A percentile compares a stretch with the other conserved stretches of the same genome.
Conservation (phyloP, 306 rosid genomes). For the Macrotyloma uniflorum region DNA sequence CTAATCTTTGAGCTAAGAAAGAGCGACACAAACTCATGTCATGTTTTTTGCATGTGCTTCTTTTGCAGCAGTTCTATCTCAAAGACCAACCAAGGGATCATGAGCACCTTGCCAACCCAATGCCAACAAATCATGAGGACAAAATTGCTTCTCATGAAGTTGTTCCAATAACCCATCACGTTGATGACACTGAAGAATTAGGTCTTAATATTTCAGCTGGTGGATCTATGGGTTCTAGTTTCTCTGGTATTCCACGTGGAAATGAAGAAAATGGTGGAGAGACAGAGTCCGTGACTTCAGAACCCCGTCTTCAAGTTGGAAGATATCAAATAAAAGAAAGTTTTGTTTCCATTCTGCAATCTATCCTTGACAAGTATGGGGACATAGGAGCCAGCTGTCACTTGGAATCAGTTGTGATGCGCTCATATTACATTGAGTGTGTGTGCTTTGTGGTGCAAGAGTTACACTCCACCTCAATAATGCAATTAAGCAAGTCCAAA, state of each 20-base stretch:
- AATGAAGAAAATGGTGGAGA: constrained; percentile 53
- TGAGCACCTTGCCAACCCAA: not conserved
- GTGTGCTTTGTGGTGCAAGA: constrained; percentile 84
- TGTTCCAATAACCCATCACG: constrained; percentile 24
- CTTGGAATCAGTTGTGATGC: constrained; percentile 74
- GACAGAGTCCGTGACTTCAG: constrained; percentile 51
- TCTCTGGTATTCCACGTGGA: constrained; percentile 44
- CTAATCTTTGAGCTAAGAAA: not conserved
- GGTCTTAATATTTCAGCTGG: too few relatives aligned
- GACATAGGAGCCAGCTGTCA: constrained; percentile 77
- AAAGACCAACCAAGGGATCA: constrained; percentile 41
- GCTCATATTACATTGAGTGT: constrained; percentile 79
- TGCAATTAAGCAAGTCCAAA: constrained; percentile 60
- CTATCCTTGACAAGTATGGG: constrained; percentile 70
- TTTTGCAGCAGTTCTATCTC: constrained; percentile 51
- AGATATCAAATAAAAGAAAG: constrained; percentile 68
- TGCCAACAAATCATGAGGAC: constrained; percentile 1
- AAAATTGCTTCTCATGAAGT: constrained; percentile 16
- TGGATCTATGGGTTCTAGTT: constrained; percentile 40
- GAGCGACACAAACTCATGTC: not conserved
- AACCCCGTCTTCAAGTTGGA: constrained; percentile 67
- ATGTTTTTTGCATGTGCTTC: not conserved
- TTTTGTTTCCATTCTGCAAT: constrained; percentile 60
- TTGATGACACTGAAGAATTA: constrained; percentile 33
- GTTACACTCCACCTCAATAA: constrained; percentile 50